Percentiles rank a stretch among this genome's conserved stretches.
Conservation (phyloP, 768 basidiomycete species). For the Lactarius akahatsu region DNA sequence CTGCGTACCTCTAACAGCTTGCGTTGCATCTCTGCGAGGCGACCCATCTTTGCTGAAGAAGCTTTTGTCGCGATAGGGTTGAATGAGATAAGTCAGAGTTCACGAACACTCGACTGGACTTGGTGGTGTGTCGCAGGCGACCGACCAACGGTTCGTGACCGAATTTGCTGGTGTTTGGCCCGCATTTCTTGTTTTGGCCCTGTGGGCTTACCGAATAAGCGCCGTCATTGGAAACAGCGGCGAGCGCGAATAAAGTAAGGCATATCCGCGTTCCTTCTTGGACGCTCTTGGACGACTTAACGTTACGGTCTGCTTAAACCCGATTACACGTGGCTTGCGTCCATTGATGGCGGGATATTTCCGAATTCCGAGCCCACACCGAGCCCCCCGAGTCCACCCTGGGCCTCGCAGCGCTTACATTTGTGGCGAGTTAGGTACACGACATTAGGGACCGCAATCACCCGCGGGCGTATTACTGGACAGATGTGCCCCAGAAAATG, state of each 20-base stretch:
- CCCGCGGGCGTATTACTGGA: conserved; percentile 40
- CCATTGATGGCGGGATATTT: background rate
- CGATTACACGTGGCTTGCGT: conserved; percentile 1
- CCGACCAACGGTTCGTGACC: background rate
- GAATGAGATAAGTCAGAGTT: conserved; percentile 1
- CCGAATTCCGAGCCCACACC: background rate
- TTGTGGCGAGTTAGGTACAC: conserved; percentile 30
- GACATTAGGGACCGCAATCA: conserved; percentile 39
- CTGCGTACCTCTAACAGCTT: conserved; percentile 72
- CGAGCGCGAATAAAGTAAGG: background rate
- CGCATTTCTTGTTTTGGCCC: background rate
- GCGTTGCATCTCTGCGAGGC: conserved; percentile 95
- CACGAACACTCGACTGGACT: background rate
- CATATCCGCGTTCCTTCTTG: background rate
- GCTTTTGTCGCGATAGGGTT: background rate
- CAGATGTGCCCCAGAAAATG: conserved; percentile 41
- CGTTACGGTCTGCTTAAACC: background rate
- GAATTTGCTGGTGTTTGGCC: conserved; percentile 21
- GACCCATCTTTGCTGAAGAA: conserved; percentile 64
- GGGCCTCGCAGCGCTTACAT: background rate
- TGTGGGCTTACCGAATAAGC: background rate
- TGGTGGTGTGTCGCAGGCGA: background rate
- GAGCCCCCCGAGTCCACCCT: background rate
- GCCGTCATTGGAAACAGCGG: background rate
- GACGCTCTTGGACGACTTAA: background rate